These are phyloP conservation scores for Mucor velutinosus DNA, from an alignment of 371 early-diverging fungal species.

Conservation along the genomic window DNA sequence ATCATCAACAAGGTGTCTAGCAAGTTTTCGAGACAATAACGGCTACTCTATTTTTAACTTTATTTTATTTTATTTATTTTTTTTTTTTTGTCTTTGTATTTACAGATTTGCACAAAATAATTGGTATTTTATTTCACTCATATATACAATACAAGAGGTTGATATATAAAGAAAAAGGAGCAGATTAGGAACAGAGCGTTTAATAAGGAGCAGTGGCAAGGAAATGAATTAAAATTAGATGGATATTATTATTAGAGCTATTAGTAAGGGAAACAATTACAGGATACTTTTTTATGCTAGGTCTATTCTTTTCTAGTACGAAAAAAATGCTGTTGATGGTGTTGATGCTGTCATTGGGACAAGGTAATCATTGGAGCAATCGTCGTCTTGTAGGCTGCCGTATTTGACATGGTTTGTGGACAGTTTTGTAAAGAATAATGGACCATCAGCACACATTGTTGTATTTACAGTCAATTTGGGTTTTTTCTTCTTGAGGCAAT, in stretches of 20 bases:
- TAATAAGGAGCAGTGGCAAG: background rate
- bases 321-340: background rate
- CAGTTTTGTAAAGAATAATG: constrained; percentile 33
- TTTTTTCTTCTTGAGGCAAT: constrained; percentile 10
- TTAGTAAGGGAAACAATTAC: background rate
- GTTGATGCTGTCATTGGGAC: constrained; percentile 22
- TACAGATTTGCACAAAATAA: background rate
- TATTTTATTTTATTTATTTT: too few species aligned
- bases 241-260: background rate
- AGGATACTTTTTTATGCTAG: background rate
- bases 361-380: constrained; percentile 18
- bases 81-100: background rate
- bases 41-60: background rate
- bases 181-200: background rate
- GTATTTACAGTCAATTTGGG: constrained; percentile 34
- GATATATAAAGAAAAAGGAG: background rate
- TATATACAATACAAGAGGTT: background rate
- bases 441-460: constrained; percentile 25
- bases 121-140: background rate
- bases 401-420: constrained; percentile 30
- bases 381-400: background rate
- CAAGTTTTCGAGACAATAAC: background rate
- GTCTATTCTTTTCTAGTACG: background rate
- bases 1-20: background rate
- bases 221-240: background rate